These are phyloP conservation scores for Closterium sp. DNA, from an alignment of 139 green algal species.

Conservation along the genomic window DNA sequence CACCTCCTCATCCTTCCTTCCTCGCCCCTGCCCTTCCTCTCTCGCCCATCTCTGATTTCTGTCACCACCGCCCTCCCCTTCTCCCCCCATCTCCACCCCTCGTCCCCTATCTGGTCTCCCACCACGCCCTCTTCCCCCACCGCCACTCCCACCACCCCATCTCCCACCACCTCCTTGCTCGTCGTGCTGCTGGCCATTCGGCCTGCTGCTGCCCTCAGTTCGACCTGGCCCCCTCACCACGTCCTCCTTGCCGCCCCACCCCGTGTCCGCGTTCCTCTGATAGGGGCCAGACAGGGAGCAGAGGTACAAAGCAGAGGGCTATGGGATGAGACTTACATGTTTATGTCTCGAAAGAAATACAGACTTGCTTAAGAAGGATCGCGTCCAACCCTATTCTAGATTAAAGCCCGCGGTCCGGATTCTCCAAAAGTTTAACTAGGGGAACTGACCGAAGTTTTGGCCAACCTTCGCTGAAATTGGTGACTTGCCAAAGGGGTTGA, in stretches of 20 bases:
- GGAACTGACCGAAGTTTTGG: too few relatives aligned
- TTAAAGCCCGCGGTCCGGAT: too few relatives aligned
- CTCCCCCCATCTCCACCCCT: background rate
- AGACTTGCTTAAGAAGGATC: too few relatives aligned
- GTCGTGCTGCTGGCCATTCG: too few relatives aligned
- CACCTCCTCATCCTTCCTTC: background rate
- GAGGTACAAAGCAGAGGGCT: too few relatives aligned
- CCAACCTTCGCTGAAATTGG: too few relatives aligned
- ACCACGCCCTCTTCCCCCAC: background rate
- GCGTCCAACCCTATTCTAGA: too few relatives aligned
- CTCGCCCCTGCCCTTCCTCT: background rate
- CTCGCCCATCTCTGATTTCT: background rate
- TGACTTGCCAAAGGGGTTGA: too few relatives aligned
- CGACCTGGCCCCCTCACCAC: background rate
- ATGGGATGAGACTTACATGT: too few relatives aligned
- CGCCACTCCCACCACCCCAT: background rate
- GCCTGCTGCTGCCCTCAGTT: too few relatives aligned
- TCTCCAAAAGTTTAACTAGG: too few relatives aligned
- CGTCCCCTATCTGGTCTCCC: background rate
- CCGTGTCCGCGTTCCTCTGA: conserved; percentile 35
- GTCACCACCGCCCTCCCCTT: background rate
- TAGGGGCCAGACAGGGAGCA: background rate
- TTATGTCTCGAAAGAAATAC: too few relatives aligned
- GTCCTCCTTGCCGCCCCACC: conserved; percentile 9
- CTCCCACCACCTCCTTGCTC: background rate